Conservation (phyloP, 2,329 filamentous ascomycete genomes). For the Aspergillus sp. region DNA sequence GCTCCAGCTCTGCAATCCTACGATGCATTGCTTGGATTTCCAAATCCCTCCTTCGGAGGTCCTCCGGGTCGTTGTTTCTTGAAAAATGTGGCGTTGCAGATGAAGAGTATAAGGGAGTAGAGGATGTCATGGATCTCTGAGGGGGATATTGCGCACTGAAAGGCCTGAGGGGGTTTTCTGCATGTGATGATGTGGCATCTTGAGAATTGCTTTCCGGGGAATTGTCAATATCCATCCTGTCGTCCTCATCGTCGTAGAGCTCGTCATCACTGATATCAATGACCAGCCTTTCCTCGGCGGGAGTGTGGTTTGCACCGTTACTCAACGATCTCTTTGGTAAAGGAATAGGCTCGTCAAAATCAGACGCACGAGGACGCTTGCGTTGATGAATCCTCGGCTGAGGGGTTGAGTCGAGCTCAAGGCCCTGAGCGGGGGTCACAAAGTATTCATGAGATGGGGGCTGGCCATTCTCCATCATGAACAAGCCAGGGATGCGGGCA, state of each 20-base stretch:
- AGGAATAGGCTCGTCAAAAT: conserved; percentile 61
- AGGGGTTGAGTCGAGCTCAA: conserved; percentile 19
- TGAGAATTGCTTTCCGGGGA: conserved; percentile 27
- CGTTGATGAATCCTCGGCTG: conserved; percentile 27
- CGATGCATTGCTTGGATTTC: conserved; percentile 49
- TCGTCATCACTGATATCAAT: conserved; percentile 84
- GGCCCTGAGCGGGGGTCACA: conserved; percentile 10
- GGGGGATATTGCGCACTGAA: conserved; percentile 40
- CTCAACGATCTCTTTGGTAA: conserved; percentile 62
- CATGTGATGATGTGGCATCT: conserved; percentile 4
- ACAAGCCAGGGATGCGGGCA: conserved; percentile 53
- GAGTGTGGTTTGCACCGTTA: conserved; percentile 42
- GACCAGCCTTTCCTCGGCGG: conserved; percentile 63
- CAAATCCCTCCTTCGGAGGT: conserved; percentile 48
- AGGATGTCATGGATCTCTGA: conserved; percentile 40
- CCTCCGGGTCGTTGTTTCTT: conserved; percentile 39
- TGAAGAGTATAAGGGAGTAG: conserved; percentile 40
- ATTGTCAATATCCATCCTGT: conserved; percentile 29
- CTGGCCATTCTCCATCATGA: conserved; percentile 40
- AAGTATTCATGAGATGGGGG: conserved; percentile 4
- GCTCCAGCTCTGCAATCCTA: conserved; percentile 51
- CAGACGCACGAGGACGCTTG: conserved; percentile 67
- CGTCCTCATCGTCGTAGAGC: conserved; percentile 34
- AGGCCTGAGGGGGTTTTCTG: conserved; percentile 36
- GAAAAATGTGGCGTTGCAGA: conserved; percentile 37